phyloP scores from a whole-genome alignment of 169 alveolate species.

The Neospora caninum region DNA sequence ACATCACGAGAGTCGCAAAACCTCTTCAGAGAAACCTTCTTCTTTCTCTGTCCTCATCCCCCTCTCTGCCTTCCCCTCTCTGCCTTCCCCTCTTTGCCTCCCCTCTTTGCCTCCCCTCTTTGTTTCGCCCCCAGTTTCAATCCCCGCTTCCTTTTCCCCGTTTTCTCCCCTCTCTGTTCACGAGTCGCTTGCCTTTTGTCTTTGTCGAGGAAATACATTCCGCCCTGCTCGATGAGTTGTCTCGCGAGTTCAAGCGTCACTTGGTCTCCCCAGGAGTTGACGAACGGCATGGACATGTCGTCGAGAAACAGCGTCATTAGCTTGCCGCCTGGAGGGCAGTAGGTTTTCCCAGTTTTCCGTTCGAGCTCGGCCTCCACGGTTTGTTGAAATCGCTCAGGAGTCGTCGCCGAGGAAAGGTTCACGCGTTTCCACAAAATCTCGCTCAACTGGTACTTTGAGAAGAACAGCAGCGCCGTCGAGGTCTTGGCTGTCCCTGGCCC shows the following conservation, averaged over 20 bases:
- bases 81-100: neutral
- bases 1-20: too few relatives aligned
- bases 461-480: conserved; percentile 92
- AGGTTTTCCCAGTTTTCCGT: conserved; percentile 92
- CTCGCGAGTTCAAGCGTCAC: conserved; percentile 93
- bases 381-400: conserved; percentile 92
- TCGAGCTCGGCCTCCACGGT: conserved; percentile 96
- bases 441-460: conserved; percentile 63
- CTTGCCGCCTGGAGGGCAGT: conserved; percentile 92
- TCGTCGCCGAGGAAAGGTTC: conserved; percentile 94
- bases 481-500: conserved; percentile 98
- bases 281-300: conserved; percentile 96
- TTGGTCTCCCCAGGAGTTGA: conserved; percentile 97
- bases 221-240: conserved; percentile 93
- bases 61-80: neutral
- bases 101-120: neutral
- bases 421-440: conserved; percentile 90
- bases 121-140: too few relatives aligned
- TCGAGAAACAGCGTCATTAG: conserved; percentile 93
- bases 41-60: too few relatives aligned
- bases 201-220: conserved; percentile 93
- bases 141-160: too few relatives aligned
- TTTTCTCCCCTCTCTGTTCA: neutral
- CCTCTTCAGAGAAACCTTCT: too few relatives aligned
- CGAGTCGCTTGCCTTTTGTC: conserved; percentile 80